Base-by-base conservation (phyloP, 805 yeast species). In the Yarrowia yakushimensis region DNA sequence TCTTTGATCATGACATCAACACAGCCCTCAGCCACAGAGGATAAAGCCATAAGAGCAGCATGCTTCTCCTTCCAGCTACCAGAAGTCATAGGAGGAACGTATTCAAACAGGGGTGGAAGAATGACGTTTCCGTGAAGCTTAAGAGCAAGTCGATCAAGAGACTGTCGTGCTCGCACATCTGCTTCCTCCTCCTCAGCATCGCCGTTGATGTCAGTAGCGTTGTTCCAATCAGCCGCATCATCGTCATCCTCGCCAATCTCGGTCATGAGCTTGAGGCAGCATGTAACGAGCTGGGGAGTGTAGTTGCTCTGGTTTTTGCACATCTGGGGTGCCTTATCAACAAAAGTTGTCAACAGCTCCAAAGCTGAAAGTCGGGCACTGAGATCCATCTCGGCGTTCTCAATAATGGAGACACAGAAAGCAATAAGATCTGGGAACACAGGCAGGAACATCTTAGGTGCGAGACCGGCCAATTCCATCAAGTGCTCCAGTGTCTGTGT, bases 1-100 rank as follows among this genome's bases (percentile, higher is more conserved):
- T 91, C 97, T 31, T 82, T 78, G 52, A 89, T 87, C 75, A 94
- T 80, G 13, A 88, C 90, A 67, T 92, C 97, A 54, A 90, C 81
- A 76, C 98, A 93, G 59, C 99, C 99, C 77, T 94, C 99, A 39
- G 97, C 97, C 22, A 96, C 97, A 5, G 97, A 86, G 0, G 97
- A 91, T 27, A 94, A 78, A 0, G 97, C 97, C 98, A 94, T 94
- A 63, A 94, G 77, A 1, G 97, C 96, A 23, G 97, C 99, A 73
- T 92, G 97, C 66, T 97, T 86, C 73, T 91, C 96, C 73, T 96
- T 86, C 99, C 99, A 94, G 65, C 84, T 82, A 31, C 77, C 72
- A 1, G 96, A 86, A 20, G 90, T 75, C 97, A 94, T 89, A 63
- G 82, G 84, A 18, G 97, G 97, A 64, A 94, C 79, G 72, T 83